phyloP scores from a whole-genome alignment of 768 basidiomycete species.

The Naganishia antarctica region DNA sequence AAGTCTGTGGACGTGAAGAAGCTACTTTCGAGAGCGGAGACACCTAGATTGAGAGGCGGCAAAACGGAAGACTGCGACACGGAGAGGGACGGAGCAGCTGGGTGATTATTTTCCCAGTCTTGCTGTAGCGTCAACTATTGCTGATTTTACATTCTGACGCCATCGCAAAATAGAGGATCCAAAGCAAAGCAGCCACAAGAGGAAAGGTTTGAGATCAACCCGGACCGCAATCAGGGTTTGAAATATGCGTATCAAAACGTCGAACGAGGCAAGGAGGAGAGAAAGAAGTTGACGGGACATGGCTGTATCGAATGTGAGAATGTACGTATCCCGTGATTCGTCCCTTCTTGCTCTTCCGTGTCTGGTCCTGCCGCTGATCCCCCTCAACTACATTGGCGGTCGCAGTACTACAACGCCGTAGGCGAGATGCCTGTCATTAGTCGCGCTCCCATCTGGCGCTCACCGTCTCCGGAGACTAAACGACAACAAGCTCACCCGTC shows the following conservation, averaged over 20 bases:
- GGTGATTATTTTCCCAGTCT: neutral
- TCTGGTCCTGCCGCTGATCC: too few relatives aligned
- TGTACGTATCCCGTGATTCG: neutral
- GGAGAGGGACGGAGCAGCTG: neutral
- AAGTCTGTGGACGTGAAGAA: neutral
- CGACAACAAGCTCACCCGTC: neutral
- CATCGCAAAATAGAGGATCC: neutral
- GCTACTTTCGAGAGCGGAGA: neutral
- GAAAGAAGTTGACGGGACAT: conserved; percentile 15
- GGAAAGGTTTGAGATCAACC: conserved; percentile 22
- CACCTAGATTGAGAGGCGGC: too few relatives aligned
- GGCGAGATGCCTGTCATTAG: conserved; percentile 13
- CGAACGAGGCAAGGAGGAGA: conserved; percentile 18
- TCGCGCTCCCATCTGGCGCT: conserved; percentile 12
- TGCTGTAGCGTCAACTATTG: neutral
- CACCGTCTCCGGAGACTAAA: conserved; percentile 8
- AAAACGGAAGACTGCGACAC: neutral
- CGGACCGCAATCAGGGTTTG: conserved; percentile 15
- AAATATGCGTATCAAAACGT: conserved; percentile 16
- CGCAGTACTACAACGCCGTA: conserved; percentile 14
- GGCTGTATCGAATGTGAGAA: conserved; percentile 18
- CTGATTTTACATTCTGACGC: neutral
- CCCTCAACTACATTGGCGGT: neutral
- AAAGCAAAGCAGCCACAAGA: neutral
- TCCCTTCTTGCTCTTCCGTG: neutral